Evolutionary conservation across 306 rosid genomes (phyloP).

Genomic region (Medicago lupulina): DNA sequence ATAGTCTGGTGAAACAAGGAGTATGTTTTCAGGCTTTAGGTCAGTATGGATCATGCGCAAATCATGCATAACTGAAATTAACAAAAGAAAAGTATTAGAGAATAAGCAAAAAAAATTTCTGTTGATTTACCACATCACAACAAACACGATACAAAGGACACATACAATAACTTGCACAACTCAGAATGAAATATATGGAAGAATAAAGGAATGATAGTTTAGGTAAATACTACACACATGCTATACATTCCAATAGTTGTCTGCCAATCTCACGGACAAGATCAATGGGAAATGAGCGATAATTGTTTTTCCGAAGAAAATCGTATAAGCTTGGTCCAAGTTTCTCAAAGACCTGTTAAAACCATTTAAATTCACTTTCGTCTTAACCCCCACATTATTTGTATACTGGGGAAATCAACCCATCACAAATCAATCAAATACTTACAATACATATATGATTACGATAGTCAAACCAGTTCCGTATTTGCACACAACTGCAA

Average conservation of each 20-base stretch:
- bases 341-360: slow-evolving; percentile 99
- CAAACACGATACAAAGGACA: not conserved
- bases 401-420: slow-evolving; percentile 83
- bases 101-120: not conserved
- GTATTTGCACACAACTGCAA: slow-evolving; percentile 99
- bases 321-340: slow-evolving; percentile 99
- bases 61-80: slow-evolving; percentile 89
- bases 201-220: slow-evolving; percentile 50
- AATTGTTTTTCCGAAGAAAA: slow-evolving; percentile 99
- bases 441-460: slow-evolving; percentile 99
- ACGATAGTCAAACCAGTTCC: slow-evolving; percentile 99
- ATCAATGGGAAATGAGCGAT: slow-evolving; percentile 99
- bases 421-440: slow-evolving; percentile 85
- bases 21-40: slow-evolving; percentile 92
- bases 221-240: slow-evolving; percentile 97
- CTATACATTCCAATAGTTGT: slow-evolving; percentile 99
- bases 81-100: slow-evolving; percentile 7
- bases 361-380: slow-evolving; percentile 89
- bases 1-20: slow-evolving; percentile 73
- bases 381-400: slow-evolving; percentile 75
- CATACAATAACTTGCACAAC: not conserved
- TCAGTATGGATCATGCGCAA: slow-evolving; percentile 85
- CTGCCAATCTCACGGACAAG: slow-evolving; percentile 99
- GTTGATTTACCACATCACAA: not conserved
- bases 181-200: not conserved